Conservation (phyloP, 1,139 yeast species). For the Protomyces macrosporus region DNA sequence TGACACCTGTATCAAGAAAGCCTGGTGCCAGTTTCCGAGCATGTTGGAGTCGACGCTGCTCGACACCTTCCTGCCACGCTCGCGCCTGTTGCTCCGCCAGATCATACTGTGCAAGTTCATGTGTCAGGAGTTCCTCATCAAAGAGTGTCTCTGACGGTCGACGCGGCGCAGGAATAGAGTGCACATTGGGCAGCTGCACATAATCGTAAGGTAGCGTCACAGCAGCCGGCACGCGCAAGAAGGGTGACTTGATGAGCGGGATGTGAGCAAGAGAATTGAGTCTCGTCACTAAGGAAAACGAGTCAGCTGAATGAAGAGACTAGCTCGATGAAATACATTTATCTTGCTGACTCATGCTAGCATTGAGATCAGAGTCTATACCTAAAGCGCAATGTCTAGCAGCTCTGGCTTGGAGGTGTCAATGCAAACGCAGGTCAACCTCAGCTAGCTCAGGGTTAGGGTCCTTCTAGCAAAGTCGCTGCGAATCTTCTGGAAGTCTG, state of each 20-base stretch:
- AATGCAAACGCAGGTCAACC: too few relatives aligned
- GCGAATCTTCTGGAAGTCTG: too few relatives aligned
- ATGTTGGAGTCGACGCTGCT: slow-evolving; percentile 2
- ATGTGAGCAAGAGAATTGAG: slow-evolving; percentile 17
- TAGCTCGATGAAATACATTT: not conserved
- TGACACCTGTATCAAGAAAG: slow-evolving; percentile 25
- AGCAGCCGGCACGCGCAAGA: slow-evolving; percentile 17
- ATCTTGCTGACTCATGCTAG: not conserved
- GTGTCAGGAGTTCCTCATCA: not conserved
- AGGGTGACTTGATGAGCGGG: slow-evolving; percentile 18
- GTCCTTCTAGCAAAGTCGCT: too few relatives aligned
- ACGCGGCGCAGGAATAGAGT: not conserved
- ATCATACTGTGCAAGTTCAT: not conserved
- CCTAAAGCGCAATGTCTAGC: too few relatives aligned
- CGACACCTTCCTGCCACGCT: slow-evolving; percentile 9
- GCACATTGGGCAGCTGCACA: slow-evolving; percentile 1
- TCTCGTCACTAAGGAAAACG: not conserved
- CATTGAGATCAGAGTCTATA: not conserved
- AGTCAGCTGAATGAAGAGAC: not conserved
- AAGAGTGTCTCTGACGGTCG: not conserved
- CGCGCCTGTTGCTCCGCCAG: not conserved
- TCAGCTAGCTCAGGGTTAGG: too few relatives aligned
- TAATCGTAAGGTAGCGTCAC: slow-evolving; percentile 20
- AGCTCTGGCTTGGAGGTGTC: too few relatives aligned
- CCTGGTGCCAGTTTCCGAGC: slow-evolving; percentile 27